A percentile compares a stretch with the other conserved stretches of the same genome.
These are phyloP conservation scores for Russula dissimulans DNA, from an alignment of 768 basidiomycete species.

Conservation along the genomic window DNA sequence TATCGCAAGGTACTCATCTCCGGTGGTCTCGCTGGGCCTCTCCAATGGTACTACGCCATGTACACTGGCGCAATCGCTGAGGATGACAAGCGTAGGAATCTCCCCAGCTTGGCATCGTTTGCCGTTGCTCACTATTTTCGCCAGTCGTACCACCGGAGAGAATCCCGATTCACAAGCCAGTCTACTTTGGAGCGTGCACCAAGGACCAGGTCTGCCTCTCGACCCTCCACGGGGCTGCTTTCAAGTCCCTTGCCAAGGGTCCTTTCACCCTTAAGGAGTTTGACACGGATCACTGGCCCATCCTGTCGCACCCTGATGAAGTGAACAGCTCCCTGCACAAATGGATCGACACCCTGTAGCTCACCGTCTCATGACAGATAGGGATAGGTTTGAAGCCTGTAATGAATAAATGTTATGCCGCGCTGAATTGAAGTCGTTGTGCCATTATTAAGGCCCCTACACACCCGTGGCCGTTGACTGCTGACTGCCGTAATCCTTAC, in stretches of 20 bases:
- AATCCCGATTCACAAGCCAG: slow-evolving; percentile 27
- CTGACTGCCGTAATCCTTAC: no score
- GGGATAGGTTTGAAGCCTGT: no score
- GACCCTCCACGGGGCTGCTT: slow-evolving; percentile 20
- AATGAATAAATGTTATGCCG: no score
- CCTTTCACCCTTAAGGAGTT: slow-evolving; percentile 27
- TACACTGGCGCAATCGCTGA: slow-evolving; percentile 24
- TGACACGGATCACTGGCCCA: slow-evolving; percentile 33
- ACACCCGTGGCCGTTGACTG: no score
- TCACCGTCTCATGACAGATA: no score
- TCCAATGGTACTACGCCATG: slow-evolving; percentile 32
- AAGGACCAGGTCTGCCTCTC: slow-evolving; percentile 29
- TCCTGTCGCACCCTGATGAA: slow-evolving; percentile 27
- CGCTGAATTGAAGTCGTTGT: no score
- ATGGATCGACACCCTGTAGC: slow-evolving; percentile 24
- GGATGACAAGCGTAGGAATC: slow-evolving; percentile 25
- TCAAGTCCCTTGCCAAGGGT: slow-evolving; percentile 25
- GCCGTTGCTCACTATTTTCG: background rate
- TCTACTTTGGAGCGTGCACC: slow-evolving; percentile 31
- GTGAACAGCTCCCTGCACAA: slow-evolving; percentile 29
- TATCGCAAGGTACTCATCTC: slow-evolving; percentile 24
- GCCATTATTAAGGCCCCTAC: no score
- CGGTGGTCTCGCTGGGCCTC: slow-evolving; percentile 28
- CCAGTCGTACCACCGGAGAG: slow-evolving; percentile 13
- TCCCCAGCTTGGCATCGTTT: background rate